These are phyloP conservation scores for Tricholoma hemisulphureum DNA, from an alignment of 768 basidiomycete genomes.

Conservation along the genomic window DNA sequence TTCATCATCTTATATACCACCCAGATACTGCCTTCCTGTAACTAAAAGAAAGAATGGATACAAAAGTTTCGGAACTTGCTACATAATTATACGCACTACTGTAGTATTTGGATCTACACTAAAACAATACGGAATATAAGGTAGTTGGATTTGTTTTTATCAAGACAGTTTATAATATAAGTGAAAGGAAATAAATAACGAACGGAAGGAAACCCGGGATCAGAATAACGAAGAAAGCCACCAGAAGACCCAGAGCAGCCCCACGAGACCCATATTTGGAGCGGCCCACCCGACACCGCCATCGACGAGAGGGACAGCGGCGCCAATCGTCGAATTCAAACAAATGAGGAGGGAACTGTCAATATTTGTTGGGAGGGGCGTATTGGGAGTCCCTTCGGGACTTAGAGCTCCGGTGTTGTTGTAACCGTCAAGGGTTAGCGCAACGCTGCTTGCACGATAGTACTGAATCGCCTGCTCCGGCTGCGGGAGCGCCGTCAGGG, in stretches of 20 bases:
- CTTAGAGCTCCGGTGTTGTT: conserved; percentile 54
- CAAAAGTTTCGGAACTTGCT: no score
- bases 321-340: conserved; percentile 53
- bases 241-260: conserved; percentile 24
- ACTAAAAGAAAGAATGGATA: no score
- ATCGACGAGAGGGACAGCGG: conserved; percentile 23
- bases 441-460: conserved; percentile 62
- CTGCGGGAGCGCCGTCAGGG: conserved; percentile 27
- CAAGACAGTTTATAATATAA: no score
- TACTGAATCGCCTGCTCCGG: conserved; percentile 49
- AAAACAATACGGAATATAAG: no score
- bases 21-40: no score
- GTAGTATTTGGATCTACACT: no score
- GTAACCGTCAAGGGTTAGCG: conserved; percentile 60
- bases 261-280: conserved; percentile 21
- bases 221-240: conserved; percentile 3
- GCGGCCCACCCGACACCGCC: neutral
- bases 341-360: conserved; percentile 47
- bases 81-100: no score
- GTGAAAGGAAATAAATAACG: no score
- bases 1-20: no score
- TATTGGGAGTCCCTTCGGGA: conserved; percentile 31
- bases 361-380: conserved; percentile 44
- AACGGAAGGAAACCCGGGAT: neutral
- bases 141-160: no score